A percentile compares a stretch with the other conserved stretches of the same genome.
phyloP scores from a whole-genome alignment of 768 basidiomycete genomes.

The Fomitopsis pulvina region DNA sequence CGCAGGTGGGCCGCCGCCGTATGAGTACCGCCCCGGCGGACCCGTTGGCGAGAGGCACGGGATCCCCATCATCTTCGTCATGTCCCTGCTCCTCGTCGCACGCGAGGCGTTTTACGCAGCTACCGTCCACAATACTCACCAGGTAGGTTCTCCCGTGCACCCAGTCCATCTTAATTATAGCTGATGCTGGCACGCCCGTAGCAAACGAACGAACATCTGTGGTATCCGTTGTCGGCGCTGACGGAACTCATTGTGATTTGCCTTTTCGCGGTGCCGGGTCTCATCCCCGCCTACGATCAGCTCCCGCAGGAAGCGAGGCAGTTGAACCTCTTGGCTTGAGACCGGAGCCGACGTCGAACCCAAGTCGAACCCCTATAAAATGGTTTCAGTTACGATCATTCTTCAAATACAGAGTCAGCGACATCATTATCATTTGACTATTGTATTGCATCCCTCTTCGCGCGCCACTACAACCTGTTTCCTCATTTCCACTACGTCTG shows the following conservation, averaged over 20 bases:
- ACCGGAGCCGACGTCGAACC: too few species aligned
- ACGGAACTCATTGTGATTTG: conserved; percentile 15
- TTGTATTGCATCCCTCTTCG: too few species aligned
- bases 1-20: not conserved
- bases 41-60: conserved; percentile 3
- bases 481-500: too few species aligned
- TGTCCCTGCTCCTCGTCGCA: conserved; percentile 10
- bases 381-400: too few species aligned
- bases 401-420: too few species aligned
- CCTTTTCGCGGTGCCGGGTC: conserved; percentile 13
- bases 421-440: too few species aligned
- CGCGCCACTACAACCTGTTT: too few species aligned
- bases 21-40: not conserved
- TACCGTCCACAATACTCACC: conserved; percentile 5
- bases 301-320: not conserved
- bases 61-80: conserved; percentile 10
- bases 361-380: too few species aligned
- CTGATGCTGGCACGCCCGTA: not conserved
- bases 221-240: conserved; percentile 15
- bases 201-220: conserved; percentile 15
- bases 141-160: conserved; percentile 5
- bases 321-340: not conserved
- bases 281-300: conserved; percentile 11
- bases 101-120: conserved; percentile 18
- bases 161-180: not conserved